Evolutionary conservation across 179 eudicot species (phyloP).

Genomic region (Spinacia oleracea): DNA sequence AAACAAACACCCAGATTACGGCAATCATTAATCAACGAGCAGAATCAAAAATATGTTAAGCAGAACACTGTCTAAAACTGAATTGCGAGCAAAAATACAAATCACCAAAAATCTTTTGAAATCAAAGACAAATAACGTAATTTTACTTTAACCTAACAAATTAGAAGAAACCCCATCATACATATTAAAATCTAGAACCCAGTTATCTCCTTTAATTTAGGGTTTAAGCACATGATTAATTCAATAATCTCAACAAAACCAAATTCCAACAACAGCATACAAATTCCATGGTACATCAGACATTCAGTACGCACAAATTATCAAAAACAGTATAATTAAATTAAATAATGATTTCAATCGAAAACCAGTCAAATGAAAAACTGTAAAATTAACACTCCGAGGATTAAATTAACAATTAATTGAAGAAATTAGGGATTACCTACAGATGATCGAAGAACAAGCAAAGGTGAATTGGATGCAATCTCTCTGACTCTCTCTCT

Average conservation of each 20-base stretch:
- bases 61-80: neutral
- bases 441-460: neutral
- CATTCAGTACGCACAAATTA: neutral
- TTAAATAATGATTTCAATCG: neutral
- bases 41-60: neutral
- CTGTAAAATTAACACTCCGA: too few species aligned
- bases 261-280: neutral
- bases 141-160: neutral
- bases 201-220: neutral
- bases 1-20: neutral
- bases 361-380: neutral
- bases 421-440: neutral
- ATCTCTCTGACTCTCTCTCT: neutral
- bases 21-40: neutral
- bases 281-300: neutral
- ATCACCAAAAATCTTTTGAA: neutral
- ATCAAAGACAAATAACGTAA: neutral
- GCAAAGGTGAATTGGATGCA: neutral
- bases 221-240: constrained; percentile 8
- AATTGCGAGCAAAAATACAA: neutral
- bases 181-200: constrained; percentile 4
- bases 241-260: neutral
- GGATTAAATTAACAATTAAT: neutral
- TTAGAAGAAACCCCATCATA: constrained; percentile 18
- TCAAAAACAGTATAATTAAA: neutral